These are phyloP conservation scores for Fusarium tanahbumbuense DNA, from an alignment of 2,329 filamentous ascomycete species.

Conservation along the genomic window DNA sequence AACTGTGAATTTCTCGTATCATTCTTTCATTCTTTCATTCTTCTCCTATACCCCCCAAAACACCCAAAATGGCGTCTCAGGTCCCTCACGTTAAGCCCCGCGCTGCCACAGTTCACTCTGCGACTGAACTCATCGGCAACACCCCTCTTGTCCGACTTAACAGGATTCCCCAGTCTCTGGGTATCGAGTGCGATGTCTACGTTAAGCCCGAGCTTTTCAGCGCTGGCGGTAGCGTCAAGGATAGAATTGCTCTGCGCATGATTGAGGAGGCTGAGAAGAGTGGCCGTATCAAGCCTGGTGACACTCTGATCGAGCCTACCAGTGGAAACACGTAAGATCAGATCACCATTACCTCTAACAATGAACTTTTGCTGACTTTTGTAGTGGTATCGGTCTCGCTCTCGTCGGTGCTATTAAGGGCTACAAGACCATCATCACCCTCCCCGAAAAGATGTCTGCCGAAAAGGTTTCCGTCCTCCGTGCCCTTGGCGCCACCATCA, in stretches of 20 bases:
- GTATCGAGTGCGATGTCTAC: constrained; percentile 89
- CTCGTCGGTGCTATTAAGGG: constrained; percentile 96
- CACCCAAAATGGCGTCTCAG: constrained; percentile 42
- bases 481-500: constrained; percentile 95
- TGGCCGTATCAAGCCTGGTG: constrained; percentile 94
- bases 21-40: neutral
- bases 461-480: constrained; percentile 97
- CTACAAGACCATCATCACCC: constrained; percentile 98
- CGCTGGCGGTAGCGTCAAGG: constrained; percentile 92
- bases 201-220: constrained; percentile 95
- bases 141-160: constrained; percentile 96
- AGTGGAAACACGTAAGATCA: constrained; percentile 84
- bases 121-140: constrained; percentile 91
- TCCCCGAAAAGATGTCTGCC: constrained; percentile 99
- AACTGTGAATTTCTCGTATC: neutral
- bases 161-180: constrained; percentile 89
- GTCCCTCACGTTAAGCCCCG: constrained; percentile 50
- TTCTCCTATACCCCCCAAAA: neutral
- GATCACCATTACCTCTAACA: constrained; percentile 29
- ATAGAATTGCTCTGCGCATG: constrained; percentile 96
- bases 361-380: constrained; percentile 3
- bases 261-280: constrained; percentile 92
- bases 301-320: constrained; percentile 97
- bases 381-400: constrained; percentile 88
- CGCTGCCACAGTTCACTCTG: constrained; percentile 64